phyloP scores from a whole-genome alignment of 2,329 filamentous ascomycete species.

The Diplodia intermedia region DNA sequence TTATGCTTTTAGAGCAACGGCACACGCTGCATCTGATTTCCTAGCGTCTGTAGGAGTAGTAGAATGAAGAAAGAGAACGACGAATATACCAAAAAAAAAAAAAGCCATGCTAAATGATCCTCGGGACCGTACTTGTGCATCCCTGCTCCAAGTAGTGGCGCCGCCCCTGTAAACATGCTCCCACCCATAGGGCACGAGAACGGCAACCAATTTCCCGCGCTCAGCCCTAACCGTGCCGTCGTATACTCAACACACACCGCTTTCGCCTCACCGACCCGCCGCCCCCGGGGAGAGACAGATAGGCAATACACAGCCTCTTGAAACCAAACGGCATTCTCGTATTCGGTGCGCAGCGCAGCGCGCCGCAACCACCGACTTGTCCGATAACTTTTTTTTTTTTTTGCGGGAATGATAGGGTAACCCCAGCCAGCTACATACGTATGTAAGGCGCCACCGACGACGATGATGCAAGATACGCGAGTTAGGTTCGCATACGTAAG shows the following conservation, averaged over 20 bases:
- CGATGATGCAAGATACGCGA: not conserved
- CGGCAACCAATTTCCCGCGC: constrained; percentile 11
- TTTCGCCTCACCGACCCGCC: constrained; percentile 21
- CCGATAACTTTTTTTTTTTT: not conserved
- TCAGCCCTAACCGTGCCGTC: not conserved
- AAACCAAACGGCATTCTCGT: not conserved
- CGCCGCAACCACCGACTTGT: not conserved
- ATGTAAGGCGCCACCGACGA: not conserved
- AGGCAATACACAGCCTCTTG: not conserved
- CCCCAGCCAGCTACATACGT: not conserved
- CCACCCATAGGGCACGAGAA: too few relatives aligned
- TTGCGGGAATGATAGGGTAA: not conserved
- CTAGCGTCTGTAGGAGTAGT: constrained; percentile 1
- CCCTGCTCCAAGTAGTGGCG: not conserved
- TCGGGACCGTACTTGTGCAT: not conserved
- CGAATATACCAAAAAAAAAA: constrained; percentile 8
- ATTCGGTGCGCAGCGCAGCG: not conserved
- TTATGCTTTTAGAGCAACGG: constrained; percentile 2
- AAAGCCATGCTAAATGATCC: not conserved
- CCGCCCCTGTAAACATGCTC: not conserved
- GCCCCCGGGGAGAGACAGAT: not conserved
- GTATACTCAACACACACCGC: constrained; percentile 24
- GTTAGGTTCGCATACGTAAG: not conserved
- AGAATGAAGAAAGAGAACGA: not conserved
- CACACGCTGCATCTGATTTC: constrained; percentile 5